These are phyloP conservation scores for Neoboletus magnificus DNA, from an alignment of 768 basidiomycete species.

Conservation along the genomic window DNA sequence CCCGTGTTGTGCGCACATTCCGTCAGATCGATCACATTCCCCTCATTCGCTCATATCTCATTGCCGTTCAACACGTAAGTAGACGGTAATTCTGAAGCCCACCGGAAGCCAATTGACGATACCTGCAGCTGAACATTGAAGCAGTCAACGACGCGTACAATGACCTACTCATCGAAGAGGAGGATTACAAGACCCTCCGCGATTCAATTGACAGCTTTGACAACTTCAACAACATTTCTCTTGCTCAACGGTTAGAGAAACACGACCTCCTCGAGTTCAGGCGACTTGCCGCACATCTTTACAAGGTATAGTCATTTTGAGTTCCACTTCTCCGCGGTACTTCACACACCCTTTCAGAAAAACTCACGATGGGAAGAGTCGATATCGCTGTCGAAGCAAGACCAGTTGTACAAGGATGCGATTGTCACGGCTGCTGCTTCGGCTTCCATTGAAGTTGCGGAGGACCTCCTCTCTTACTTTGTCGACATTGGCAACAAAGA, in stretches of 20 bases:
- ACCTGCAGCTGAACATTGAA: constrained; percentile 82
- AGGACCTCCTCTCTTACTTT: constrained; percentile 94
- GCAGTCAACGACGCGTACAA: constrained; percentile 99
- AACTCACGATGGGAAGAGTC: constrained; percentile 96
- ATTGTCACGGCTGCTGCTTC: constrained; percentile 92
- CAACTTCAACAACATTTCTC: constrained; percentile 89
- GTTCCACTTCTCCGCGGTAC: neutral
- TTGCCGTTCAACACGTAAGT: constrained; percentile 90
- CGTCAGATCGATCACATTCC: constrained; percentile 93
- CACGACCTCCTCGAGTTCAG: constrained; percentile 95
- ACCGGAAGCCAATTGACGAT: neutral
- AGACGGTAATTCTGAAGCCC: neutral
- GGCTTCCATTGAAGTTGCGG: constrained; percentile 80
- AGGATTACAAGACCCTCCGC: constrained; percentile 96
- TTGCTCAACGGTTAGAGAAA: constrained; percentile 82
- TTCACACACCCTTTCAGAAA: constrained; percentile 53
- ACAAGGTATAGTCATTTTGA: constrained; percentile 60
- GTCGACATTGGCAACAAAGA: constrained; percentile 99
- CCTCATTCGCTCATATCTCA: constrained; percentile 92
- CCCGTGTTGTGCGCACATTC: constrained; percentile 95
- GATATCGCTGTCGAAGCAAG: constrained; percentile 90
- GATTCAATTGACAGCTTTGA: constrained; percentile 98
- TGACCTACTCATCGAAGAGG: constrained; percentile 96
- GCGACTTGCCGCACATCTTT: constrained; percentile 89
- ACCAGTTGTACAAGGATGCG: constrained; percentile 96